Evolutionary conservation across 2,329 filamentous ascomycete genomes (phyloP), one percentile per base, ranked within the genome.

Genomic region (Dryadomyces sulphureus): DNA sequence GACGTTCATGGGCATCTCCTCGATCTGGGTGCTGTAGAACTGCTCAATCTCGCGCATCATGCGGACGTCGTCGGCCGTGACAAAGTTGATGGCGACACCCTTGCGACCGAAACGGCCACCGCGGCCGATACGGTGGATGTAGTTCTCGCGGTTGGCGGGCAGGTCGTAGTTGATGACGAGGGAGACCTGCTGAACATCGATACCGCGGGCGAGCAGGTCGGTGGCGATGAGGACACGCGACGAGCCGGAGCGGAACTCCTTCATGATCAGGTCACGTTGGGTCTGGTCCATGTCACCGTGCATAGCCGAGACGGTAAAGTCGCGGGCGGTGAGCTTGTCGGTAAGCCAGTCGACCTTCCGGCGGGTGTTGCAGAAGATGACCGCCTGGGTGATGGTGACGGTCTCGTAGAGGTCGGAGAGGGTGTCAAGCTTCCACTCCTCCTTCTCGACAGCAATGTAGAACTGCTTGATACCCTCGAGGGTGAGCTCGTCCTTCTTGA

Each of bases 291-390:
- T 98, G 64, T 98, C 92, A 66, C 92, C 92, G 77, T 98, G 92
- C 92, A 98, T 96, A 70, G 90, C 89, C 35, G 90, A 95, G 66
- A 98, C 92, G 53, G 92, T 96, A 77, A 98, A 98, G 72, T 98
- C 90, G 74, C 88, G 87, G 60, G 85, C 84, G 60, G 87, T 93
- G 65, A 98, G 88, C 81, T 96, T 96, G 72, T 96, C 90, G 57
- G 92, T 96, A 59, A 98, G 84, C 92, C 92, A 98, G 75, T 98
- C 92, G 62, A 98, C 92, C 89, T 98, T 98, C 78, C 90, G 84
- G 68, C 92, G 85, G 64, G 92, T 98, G 82, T 98, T 98, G 81
- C 92, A 98, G 85, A 98, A 98, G 72, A 98, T 98, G 69, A 98
- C 92, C 50, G 92, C 92, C 70, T 98, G 92, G 59, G 92, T 98